Percentiles rank a stretch among this genome's conserved stretches.
Conservation (phyloP, 2,329 filamentous ascomycete species). For the Fusarium vanettenii region DNA sequence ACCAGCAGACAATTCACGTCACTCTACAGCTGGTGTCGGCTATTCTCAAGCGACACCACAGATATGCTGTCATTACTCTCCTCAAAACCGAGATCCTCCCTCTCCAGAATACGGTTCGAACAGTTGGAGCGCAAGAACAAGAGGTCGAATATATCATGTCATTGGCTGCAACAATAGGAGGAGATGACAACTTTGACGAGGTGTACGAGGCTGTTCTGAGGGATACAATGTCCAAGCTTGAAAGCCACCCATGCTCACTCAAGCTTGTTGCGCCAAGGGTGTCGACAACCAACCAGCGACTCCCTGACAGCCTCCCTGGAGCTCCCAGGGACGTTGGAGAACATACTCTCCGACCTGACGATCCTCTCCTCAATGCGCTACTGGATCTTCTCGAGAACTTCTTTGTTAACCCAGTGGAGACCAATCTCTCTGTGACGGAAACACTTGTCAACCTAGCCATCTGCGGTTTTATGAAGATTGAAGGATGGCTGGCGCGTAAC, state of each 20-base stretch:
- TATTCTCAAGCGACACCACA: slow-evolving; percentile 87
- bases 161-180: slow-evolving; percentile 75
- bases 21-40: slow-evolving; percentile 89
- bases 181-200: slow-evolving; percentile 76
- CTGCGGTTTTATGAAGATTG: slow-evolving; percentile 85
- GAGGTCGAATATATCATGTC: slow-evolving; percentile 79
- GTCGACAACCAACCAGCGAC: slow-evolving; percentile 66
- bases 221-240: slow-evolving; percentile 76
- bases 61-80: slow-evolving; percentile 83
- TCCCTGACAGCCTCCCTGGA: slow-evolving; percentile 69
- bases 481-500: slow-evolving; percentile 88
- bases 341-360: slow-evolving; percentile 72
- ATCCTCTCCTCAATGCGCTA: slow-evolving; percentile 73
- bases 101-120: slow-evolving; percentile 68
- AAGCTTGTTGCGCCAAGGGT: slow-evolving; percentile 73
- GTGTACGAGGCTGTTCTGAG: slow-evolving; percentile 78
- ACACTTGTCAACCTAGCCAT: slow-evolving; percentile 83
- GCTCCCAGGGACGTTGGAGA: slow-evolving; percentile 70
- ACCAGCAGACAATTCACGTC: slow-evolving; percentile 88
- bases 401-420: slow-evolving; percentile 90
- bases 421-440: slow-evolving; percentile 89
- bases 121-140: slow-evolving; percentile 78
- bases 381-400: slow-evolving; percentile 81
- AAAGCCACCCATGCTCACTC: slow-evolving; percentile 79
- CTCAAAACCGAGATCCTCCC: slow-evolving; percentile 73